Percentiles rank a stretch among this genome's conserved stretches.
Conservation (phyloP, 371 early-diverging fungal species). For the Mortierella polycephala region DNA sequence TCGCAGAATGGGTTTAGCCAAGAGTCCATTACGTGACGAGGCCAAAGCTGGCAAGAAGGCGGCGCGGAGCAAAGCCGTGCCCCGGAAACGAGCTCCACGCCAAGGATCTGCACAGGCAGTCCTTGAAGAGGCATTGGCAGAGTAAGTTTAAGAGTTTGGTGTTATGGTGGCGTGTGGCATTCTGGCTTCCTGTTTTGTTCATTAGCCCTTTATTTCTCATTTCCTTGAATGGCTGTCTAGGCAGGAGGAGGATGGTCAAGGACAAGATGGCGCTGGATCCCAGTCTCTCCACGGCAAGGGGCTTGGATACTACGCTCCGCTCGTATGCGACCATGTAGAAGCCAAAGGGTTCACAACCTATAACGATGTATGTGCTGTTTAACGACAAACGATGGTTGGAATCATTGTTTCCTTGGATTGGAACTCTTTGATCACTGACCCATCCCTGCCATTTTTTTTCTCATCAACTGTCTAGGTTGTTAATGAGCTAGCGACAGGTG, state of each 20-base stretch:
- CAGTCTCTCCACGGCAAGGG: slow-evolving; percentile 54
- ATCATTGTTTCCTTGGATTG: background rate
- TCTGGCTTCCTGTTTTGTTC: no score
- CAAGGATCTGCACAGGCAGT: slow-evolving; percentile 11
- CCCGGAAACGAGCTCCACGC: slow-evolving; percentile 5
- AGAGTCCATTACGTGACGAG: slow-evolving; percentile 23
- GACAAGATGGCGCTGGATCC: slow-evolving; percentile 29
- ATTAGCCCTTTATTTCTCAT: background rate
- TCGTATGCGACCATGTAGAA: slow-evolving; percentile 72
- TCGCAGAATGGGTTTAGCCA: slow-evolving; percentile 25
- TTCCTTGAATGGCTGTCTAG: slow-evolving; percentile 6
- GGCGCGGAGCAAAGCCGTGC: slow-evolving; percentile 4
- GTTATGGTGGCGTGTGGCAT: no score
- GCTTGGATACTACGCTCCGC: slow-evolving; percentile 69
- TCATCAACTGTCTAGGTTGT: slow-evolving; percentile 18
- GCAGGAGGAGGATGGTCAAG: slow-evolving; percentile 28
- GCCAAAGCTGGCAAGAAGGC: slow-evolving; percentile 6
- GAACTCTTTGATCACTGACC: background rate
- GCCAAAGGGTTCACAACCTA: slow-evolving; percentile 71
- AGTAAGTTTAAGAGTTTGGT: slow-evolving; percentile 14
- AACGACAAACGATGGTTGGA: background rate
- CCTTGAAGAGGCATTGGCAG: slow-evolving; percentile 14
- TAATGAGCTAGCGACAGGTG: slow-evolving; percentile 24
- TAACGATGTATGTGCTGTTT: slow-evolving; percentile 61
- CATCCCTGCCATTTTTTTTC: background rate